Base-by-base conservation (phyloP, 129 eudicot genomes). In the Mikania micrantha region DNA sequence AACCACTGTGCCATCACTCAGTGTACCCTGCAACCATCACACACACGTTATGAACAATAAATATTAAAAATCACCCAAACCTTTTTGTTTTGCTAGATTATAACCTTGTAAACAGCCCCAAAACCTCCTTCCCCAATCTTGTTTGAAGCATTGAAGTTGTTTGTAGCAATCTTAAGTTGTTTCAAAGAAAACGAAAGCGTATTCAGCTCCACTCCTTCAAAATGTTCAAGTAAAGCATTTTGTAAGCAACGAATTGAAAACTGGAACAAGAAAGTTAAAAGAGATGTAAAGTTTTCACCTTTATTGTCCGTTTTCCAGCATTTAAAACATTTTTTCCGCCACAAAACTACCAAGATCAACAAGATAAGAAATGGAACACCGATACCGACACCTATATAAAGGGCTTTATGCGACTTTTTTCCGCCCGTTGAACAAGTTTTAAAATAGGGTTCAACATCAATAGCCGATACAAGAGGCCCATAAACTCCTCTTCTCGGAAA, bases 391-490 rank as follows among this genome's bases (percentile, higher is more conserved):
- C 77, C 82, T 48, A 84, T 69, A 64, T 71, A 79, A 54, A 81
- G 68, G n/a, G 72, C 70, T 50, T 71, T 67, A 35, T 64, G 78
- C 19, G 60, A 44, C 63, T 64, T 81, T 45, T 77, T 79, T 58
- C 77, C 75, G 6, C 84, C 78, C 13, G 50, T 9, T 5, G 82
- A 78, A 64, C 90, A 84, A 45, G 73, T 68, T 77, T 67, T 87
- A 40, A 72, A 81, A 79, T 63, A 65, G n/a, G 98, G 86, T 40
- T 83, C 60, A 21, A 85, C 96, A 31, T 89, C 84, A 42, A 93
- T 86, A 68, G 96, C 98, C 17, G 98, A 93, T 66, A 93, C 65
- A 36, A 93, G 89, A 42, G 98, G 88, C 58, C 98, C 98, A 64
- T 93, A 93, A 56, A 76, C 81, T 73, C 98, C 98, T 79, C 95